Evolutionary conservation across 257 asterid genomes (phyloP), one percentile per base, ranked within the genome.

Genomic region (Penstemon barbatus): DNA sequence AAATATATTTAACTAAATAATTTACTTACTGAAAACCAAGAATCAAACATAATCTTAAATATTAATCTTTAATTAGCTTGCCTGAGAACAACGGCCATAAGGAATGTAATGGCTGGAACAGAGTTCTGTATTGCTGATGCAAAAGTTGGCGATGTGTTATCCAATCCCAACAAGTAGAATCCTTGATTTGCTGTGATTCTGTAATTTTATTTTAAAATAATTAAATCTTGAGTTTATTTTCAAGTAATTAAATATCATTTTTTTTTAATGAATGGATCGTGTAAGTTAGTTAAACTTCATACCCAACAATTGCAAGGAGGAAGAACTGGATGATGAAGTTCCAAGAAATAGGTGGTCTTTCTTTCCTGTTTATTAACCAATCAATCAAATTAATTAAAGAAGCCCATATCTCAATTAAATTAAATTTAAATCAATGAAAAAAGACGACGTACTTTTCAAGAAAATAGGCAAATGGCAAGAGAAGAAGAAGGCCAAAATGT

Each of bases 121-220:
- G 97, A 93, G 49, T 93, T 93, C 61, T 93, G 99, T 25, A 93
- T 90, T 6, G 99, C 97, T 3, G 99, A 93, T 33, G 99, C 99
- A 75, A 93, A 93, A 3, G 99, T 93, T 1, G 99, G 99, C 0
- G 99, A 90, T 33, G 99, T 93, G 75, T 90, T 76, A 75, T 93
- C 99, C 80, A 93, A 76, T 15, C 99, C 99, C 88, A 93, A 68
- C 83, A 93, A 79, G 83, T 93, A 93, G 70, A 93, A 93, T 56
- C 94, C 96, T 74, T 93, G 99, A 51, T 93, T 93, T 72, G 99
- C 99, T 7, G 99, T 93, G 25, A 93, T 93, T 63, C 98, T 92
- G 83, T 44, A 36, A 60, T 7, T 10, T 45, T 63, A 15, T 39
- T 53, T 13, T 25, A 3, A 7, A 10, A 44, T 6, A 41, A 10